These are phyloP conservation scores for Aureoboletus auriporus DNA, from an alignment of 768 basidiomycete species.

Conservation along the genomic window DNA sequence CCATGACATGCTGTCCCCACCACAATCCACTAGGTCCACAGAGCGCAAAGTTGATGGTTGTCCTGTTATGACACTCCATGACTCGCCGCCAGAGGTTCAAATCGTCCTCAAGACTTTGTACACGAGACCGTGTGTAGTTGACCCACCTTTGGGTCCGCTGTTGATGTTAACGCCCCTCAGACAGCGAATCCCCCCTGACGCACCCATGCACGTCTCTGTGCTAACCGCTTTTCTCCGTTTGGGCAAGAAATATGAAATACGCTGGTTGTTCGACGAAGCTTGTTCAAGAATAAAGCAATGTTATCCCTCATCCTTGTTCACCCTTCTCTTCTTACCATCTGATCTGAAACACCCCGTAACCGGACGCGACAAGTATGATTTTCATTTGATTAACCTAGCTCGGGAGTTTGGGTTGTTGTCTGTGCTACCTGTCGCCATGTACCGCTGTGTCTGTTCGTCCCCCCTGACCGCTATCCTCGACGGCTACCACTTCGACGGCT, in stretches of 20 bases:
- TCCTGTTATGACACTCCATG: constrained; percentile 19
- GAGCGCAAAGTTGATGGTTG: constrained; percentile 21
- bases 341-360: constrained; percentile 17
- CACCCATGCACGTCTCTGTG: constrained; percentile 19
- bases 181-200: constrained; percentile 17
- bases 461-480: constrained; percentile 20
- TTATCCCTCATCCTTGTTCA: constrained; percentile 22
- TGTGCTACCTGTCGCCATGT: constrained; percentile 22
- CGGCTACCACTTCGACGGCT: constrained; percentile 20
- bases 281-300: constrained; percentile 18
- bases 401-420: constrained; percentile 21
- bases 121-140: constrained; percentile 19
- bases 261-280: constrained; percentile 20
- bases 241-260: constrained; percentile 24
- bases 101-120: constrained; percentile 23
- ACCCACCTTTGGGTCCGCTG: neutral
- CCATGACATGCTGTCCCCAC: constrained; percentile 14
- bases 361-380: constrained; percentile 23
- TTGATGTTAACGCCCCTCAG: constrained; percentile 11
- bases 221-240: constrained; percentile 21
- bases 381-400: constrained; percentile 23
- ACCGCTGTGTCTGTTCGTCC: constrained; percentile 17
- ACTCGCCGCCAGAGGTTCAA: constrained; percentile 20
- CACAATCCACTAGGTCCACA: constrained; percentile 5
- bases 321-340: constrained; percentile 22